These are phyloP conservation scores for Cytospora schulzeri DNA, from an alignment of 2,329 filamentous ascomycete species.

Conservation along the genomic window DNA sequence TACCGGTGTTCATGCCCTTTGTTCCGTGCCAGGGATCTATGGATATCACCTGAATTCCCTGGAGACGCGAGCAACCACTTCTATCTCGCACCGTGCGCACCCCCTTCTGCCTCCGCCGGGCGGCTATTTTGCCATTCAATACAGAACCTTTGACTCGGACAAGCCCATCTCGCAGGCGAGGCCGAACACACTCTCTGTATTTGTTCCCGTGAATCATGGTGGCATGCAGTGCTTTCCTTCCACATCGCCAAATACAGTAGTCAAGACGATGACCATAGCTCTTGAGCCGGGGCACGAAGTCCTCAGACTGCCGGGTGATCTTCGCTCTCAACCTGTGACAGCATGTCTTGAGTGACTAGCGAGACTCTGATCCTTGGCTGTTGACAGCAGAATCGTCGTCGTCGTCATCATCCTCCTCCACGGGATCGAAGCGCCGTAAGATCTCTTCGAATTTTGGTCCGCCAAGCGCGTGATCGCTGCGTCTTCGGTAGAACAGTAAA, in stretches of 20 bases:
- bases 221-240: neutral
- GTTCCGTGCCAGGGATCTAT: conserved; percentile 11
- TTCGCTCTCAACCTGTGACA: conserved; percentile 12
- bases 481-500: conserved; percentile 91
- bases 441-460: conserved; percentile 75
- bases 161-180: too few relatives aligned
- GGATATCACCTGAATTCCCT: neutral
- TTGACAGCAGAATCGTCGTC: conserved; percentile 23
- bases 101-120: neutral
- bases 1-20: conserved; percentile 15
- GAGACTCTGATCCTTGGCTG: conserved; percentile 25
- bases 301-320: neutral
- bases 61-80: neutral
- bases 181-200: neutral
- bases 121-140: neutral
- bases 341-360: conserved; percentile 17
- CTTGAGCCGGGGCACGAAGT: conserved; percentile 2
- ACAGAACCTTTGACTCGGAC: neutral
- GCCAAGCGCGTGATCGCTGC: conserved; percentile 75
- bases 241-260: conserved; percentile 4
- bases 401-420: conserved; percentile 19
- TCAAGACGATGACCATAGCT: conserved; percentile 6
- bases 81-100: neutral
- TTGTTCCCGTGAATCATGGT: neutral
- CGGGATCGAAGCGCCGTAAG: conserved; percentile 41